Evolutionary conservation across 2,329 filamentous ascomycete genomes (phyloP), one percentile per base, ranked within the genome.

Genomic region (Botryotinia globosa): DNA sequence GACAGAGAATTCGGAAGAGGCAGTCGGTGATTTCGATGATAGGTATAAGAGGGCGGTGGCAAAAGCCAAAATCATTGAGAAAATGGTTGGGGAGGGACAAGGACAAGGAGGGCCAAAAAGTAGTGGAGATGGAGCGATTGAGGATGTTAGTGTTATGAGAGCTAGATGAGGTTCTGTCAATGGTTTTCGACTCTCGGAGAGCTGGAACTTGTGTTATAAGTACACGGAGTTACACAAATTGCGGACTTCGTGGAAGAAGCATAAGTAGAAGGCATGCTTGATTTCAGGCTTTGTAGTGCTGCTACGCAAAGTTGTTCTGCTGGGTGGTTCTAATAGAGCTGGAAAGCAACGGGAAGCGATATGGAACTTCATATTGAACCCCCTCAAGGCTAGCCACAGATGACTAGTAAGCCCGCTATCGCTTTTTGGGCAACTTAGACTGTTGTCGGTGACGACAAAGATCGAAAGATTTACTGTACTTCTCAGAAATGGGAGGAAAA

Each of bases 21-120:
- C 91, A 0, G 94, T 99, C 34, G 91, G 92, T 68, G 94, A 98
- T 78, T 94, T 97, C 79, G 96, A 99, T 79, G 93, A 98, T 80
- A 87, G 94, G 20, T 80, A 97, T 56, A 96, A 94, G 83, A 88
- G 93, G 75, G 95, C 94, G 6, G 88, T 90, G 77, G 92, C 92
- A 4, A 98, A 97, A 81, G 88, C 89, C 1, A 97, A 95, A 82
- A 87, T 99, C 64, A 90, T 98, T 62, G 92, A 96, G 81, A 90
- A 90, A 74, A 89, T 93, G 76, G 79, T 87, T 1, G 87, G 87
- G 12, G 86, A 87, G 77, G 58, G 51, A 4, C 72, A 75, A 34
- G 73, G 73, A 29, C 64, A 73, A 20, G 69, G 51, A 56, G 62
- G 45, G 16, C 66, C 61, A 4, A 74, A 73, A 48, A 75, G 71